These are phyloP conservation scores for Venturia asperata DNA, from an alignment of 2,329 filamentous ascomycete genomes.

Conservation along the genomic window DNA sequence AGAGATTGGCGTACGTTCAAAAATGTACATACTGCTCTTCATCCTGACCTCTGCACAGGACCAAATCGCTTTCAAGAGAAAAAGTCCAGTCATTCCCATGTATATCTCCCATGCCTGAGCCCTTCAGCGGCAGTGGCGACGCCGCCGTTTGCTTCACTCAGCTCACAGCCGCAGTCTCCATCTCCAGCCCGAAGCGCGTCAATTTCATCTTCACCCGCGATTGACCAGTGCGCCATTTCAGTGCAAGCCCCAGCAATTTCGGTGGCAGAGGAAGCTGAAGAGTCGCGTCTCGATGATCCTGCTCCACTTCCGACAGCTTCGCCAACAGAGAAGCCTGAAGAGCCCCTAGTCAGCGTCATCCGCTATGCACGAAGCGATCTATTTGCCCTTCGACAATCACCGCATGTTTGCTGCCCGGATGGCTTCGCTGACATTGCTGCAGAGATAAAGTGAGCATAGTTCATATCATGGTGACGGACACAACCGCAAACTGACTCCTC, in stretches of 20 bases:
- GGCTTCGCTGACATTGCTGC: not conserved
- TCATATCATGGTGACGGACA: not conserved
- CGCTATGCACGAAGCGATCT: not conserved
- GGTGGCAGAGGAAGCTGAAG: not conserved
- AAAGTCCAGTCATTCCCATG: not conserved
- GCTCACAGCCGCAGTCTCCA: not conserved
- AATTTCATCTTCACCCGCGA: not conserved
- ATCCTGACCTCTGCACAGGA: not conserved
- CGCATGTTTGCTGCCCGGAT: not conserved
- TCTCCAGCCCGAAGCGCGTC: not conserved
- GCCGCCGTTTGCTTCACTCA: not conserved
- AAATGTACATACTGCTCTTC: not conserved
- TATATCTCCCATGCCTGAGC: constrained; percentile 6
- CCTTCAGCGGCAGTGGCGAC: not conserved
- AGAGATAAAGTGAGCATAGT: not conserved
- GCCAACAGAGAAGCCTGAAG: not conserved
- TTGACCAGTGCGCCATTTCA: not conserved
- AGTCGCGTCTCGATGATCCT: not conserved
- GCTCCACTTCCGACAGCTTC: not conserved
- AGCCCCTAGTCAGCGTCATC: not conserved
- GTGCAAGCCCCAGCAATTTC: not conserved
- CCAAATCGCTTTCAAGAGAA: not conserved
- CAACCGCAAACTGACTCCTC: not conserved
- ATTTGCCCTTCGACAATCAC: not conserved
- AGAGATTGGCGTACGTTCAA: not conserved